phyloP scores from a whole-genome alignment of 768 basidiomycete genomes.

The Sistotremastrum niveocremeum region DNA sequence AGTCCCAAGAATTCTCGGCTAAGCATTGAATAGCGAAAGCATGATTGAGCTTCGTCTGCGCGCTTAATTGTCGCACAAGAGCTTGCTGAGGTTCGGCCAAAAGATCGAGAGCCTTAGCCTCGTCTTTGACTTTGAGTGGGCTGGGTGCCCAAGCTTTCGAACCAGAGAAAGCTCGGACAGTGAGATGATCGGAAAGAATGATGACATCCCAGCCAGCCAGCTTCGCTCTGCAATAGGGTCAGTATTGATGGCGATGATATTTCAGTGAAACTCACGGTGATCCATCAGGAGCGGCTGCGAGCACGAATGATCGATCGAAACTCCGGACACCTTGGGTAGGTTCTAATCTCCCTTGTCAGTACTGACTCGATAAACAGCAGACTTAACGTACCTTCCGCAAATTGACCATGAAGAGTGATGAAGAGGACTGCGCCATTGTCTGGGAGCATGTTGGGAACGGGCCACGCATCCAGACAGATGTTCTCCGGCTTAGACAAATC shows the following conservation, averaged over 20 bases:
- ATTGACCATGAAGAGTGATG: conserved; percentile 77
- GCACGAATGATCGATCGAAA: conserved; percentile 85
- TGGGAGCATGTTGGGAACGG: conserved; percentile 42
- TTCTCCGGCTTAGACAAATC: conserved; percentile 69
- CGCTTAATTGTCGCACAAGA: conserved; percentile 55
- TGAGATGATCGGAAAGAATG: conserved; percentile 81
- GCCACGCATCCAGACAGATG: conserved; percentile 82
- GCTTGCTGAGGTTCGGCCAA: conserved; percentile 61
- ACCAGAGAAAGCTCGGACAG: conserved; percentile 72
- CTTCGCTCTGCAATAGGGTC: conserved; percentile 41
- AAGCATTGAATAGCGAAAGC: conserved; percentile 78
- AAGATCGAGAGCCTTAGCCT: conserved; percentile 11
- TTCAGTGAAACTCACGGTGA: conserved; percentile 50
- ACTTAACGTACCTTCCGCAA: conserved; percentile 55
- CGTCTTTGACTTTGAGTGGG: conserved; percentile 57
- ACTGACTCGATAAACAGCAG: conserved; percentile 2
- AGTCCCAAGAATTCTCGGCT: conserved; percentile 72
- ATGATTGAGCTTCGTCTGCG: conserved; percentile 65
- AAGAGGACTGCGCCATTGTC: conserved; percentile 34
- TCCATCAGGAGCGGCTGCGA: conserved; percentile 66
- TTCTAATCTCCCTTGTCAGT: conserved; percentile 22
- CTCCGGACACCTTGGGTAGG: conserved; percentile 72
- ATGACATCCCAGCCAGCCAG: conserved; percentile 79
- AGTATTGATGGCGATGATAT: background rate
- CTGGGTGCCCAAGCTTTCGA: conserved; percentile 69